Evolutionary conservation across 2,329 filamentous ascomycete genomes (phyloP), one percentile per base, ranked within the genome.

Genomic region (Cladosporium austrohemisphaericum): DNA sequence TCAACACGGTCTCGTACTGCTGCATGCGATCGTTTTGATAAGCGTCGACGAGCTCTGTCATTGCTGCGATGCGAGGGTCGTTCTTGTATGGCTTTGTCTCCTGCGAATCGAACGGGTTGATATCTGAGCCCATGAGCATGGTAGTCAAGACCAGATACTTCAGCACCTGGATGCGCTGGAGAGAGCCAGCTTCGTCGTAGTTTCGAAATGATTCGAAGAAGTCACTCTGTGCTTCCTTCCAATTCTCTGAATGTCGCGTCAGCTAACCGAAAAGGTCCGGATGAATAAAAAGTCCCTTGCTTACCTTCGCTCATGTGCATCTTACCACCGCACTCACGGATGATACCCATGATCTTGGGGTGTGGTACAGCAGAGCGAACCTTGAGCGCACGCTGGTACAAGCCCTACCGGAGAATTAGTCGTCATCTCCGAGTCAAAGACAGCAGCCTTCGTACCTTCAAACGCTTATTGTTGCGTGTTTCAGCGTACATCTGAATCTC

Each of bases 401-500:
- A 77, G 11, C 85, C 80, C 76, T 79, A 59, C 16, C 32, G 26
- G 32, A 51, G 22, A 14, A 43, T 51, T 26, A 46, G 41, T 46
- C 19, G 11, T 23, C 19, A 40, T 28, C 28, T 20, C 14, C 28
- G 16, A 19, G 14, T 28, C 26, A 38, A 38, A 37, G 55, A 58
- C 59, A 41, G 50, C 9, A 47, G 29, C 22, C 53, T 47, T 56
- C 57, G 57, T 52, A 77, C 78, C 76, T 97, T 97, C 51, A 98
- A 77, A 62, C 94, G 88, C 72, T 97, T 97, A 76, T 95, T 97
- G 74, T 97, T 97, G 64, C 88, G 86, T 26, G 88, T 95, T 71
- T 95, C 90, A 2, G 91, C 89, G 64, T 95, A 92, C 92, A 98
- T 97, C 71, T 97, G 91, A 57, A 98, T 98, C 71, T 98, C 93